These are phyloP conservation scores for Agastache rugosa DNA, from an alignment of 257 asterid species.

Conservation along the genomic window DNA sequence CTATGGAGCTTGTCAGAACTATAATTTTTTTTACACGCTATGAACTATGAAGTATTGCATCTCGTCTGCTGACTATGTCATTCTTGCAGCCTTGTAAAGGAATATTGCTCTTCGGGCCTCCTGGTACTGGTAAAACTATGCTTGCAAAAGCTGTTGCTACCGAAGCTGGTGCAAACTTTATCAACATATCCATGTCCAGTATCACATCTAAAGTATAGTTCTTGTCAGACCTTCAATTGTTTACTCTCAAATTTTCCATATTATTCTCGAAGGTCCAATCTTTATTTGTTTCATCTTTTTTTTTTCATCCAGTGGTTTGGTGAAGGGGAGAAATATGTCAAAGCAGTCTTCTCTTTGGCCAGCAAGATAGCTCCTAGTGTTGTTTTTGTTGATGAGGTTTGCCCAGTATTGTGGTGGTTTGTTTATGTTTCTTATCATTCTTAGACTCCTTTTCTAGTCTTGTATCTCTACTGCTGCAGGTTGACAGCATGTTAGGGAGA, in stretches of 20 bases:
- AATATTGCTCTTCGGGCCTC: constrained; percentile 93
- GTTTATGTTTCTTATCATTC: constrained; percentile 16
- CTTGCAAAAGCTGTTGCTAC: constrained; percentile 97
- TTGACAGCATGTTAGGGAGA: constrained; percentile 96
- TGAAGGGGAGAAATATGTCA: constrained; percentile 90
- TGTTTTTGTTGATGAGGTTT: constrained; percentile 86
- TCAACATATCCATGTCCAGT: constrained; percentile 91
- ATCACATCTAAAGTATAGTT: constrained; percentile 74
- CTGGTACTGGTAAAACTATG: constrained; percentile 93
- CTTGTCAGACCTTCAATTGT: constrained; percentile 26
- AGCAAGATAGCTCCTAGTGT: constrained; percentile 92
- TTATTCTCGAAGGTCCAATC: not conserved
- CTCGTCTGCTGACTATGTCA: constrained; percentile 33
- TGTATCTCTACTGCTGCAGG: constrained; percentile 46
- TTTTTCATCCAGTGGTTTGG: constrained; percentile 75
- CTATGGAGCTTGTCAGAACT: constrained; percentile 25
- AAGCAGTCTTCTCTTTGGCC: constrained; percentile 87
- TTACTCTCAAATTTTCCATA: constrained; percentile 18
- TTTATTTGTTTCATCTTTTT: not conserved
- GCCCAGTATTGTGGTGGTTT: constrained; percentile 30
- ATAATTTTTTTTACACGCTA: constrained; percentile 20
- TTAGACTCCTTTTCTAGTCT: constrained; percentile 1
- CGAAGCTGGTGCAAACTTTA: constrained; percentile 91
- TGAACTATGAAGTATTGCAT: constrained; percentile 18
- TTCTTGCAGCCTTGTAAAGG: constrained; percentile 89